phyloP scores from a whole-genome alignment of 1,139 yeast genomes.

The Scheffersomyces stambukii region DNA sequence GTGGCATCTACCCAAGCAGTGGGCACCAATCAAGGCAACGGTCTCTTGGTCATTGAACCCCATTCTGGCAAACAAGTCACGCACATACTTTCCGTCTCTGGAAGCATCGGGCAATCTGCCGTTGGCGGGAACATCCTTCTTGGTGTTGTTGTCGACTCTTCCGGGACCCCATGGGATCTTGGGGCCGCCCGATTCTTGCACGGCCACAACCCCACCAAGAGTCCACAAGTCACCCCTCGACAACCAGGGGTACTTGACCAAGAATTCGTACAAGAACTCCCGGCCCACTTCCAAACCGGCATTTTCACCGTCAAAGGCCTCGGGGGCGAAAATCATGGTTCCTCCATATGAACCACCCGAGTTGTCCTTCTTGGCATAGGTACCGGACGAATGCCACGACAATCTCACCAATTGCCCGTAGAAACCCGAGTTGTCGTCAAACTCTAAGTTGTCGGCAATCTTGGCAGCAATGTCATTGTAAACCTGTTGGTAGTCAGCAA shows the following conservation, averaged over 20 bases:
- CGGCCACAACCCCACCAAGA: conserved; percentile 77
- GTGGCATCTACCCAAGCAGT: conserved; percentile 80
- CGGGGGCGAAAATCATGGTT: conserved; percentile 71
- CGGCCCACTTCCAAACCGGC: conserved; percentile 68
- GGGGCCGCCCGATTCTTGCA: conserved; percentile 88
- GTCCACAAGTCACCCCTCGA: conserved; percentile 89
- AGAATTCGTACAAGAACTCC: conserved; percentile 60
- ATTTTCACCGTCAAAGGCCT: conserved; percentile 67
- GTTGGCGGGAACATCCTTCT: conserved; percentile 49
- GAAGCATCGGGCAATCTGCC: conserved; percentile 83
- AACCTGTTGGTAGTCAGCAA: conserved; percentile 65
- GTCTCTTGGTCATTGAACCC: conserved; percentile 81
- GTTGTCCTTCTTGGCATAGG: conserved; percentile 53
- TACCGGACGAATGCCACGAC: conserved; percentile 77
- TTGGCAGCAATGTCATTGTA: conserved; percentile 78
- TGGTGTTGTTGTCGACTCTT: conserved; percentile 32
- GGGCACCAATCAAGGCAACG: conserved; percentile 87
- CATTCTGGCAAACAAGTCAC: conserved; percentile 62
- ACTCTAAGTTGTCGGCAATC: conserved; percentile 72
- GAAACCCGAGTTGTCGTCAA: conserved; percentile 67
- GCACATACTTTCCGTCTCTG: conserved; percentile 64
- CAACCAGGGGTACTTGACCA: conserved; percentile 65
- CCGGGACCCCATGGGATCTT: conserved; percentile 87
- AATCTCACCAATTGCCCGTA: conserved; percentile 61
- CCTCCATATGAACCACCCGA: conserved; percentile 84